Conservation (phyloP, 768 basidiomycete species). For the Pilatotrama ljubarskyi region DNA sequence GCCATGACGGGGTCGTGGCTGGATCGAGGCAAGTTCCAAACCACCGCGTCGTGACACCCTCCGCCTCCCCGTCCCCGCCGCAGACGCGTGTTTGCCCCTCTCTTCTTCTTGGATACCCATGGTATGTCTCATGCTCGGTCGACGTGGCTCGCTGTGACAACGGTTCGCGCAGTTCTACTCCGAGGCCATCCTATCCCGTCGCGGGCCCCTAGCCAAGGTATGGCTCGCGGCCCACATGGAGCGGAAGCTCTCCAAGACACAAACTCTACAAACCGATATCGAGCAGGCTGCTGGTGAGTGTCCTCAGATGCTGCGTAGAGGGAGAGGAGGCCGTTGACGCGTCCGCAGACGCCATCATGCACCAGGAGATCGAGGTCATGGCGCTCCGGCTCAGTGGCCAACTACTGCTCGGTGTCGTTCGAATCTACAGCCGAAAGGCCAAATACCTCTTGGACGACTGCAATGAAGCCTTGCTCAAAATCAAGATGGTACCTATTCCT, state of each 20-base stretch:
- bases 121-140: slow-evolving; percentile 6
- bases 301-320: not conserved
- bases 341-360: slow-evolving; percentile 81
- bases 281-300: slow-evolving; percentile 85
- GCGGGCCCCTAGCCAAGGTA: slow-evolving; percentile 93
- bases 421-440: slow-evolving; percentile 97
- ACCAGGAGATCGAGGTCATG: slow-evolving; percentile 89
- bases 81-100: slow-evolving; percentile 12
- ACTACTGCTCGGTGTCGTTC: slow-evolving; percentile 91
- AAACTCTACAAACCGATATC: slow-evolving; percentile 93
- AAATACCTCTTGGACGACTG: slow-evolving; percentile 98
- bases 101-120: slow-evolving; percentile 30
- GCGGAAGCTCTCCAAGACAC: slow-evolving; percentile 93
- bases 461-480: slow-evolving; percentile 92
- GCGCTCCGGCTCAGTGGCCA: slow-evolving; percentile 97
- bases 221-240: slow-evolving; percentile 99
- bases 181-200: slow-evolving; percentile 89
- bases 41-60: slow-evolving; percentile 14
- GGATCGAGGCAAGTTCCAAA: slow-evolving; percentile 12
- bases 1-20: slow-evolving; percentile 12
- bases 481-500: slow-evolving; percentile 73
- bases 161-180: slow-evolving; percentile 71
- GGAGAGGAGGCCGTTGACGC: not conserved
- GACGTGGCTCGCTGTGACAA: not conserved
- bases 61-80: slow-evolving; percentile 5